Base-by-base conservation (phyloP, 176 grass and related monocot species). In the Oryza australiensis region DNA sequence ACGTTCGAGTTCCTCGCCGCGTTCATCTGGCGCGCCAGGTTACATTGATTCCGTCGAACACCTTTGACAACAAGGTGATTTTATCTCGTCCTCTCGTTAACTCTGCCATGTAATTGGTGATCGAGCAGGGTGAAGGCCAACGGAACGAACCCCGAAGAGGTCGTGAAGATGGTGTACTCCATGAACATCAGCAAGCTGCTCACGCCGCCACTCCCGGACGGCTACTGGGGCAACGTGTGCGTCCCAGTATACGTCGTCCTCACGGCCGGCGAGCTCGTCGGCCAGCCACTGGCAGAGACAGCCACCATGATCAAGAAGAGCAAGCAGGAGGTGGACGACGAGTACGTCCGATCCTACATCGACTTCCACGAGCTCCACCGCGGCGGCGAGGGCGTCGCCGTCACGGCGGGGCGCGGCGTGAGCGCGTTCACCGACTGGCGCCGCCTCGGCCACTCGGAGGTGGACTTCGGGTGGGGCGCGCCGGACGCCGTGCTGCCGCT, bases 221-320 rank as follows among this genome's bases (percentile, higher is more conserved):
- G 87, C 0, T 89, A 94, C 73, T 97, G 92, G 94, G 94, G 92
- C 80, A 97, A 97, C 77, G 80, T 90, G 75, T 97, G 94, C 74
- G 86, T 94, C 16, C 94, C 94, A 2, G 92, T 94, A 20, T 97
- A 92, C 74, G 80, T 92, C 48, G 1, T 43, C 2, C 73, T 97
- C 26, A 24, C 63, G 5, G 85, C 66, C 32, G 15, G 75, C 27
- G 89, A 94, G 27, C 80, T 97, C 66, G 26, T 72, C 22, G 33
- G 65, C 4, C 92, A 70, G 34, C 83, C 88, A 1, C 73, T 94
- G 2, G 80, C 82, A 40, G 37, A 82, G 27, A 94, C 90, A 9
- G 83, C 83, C 2, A 51, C 62, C 0, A 65, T 84, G 55, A 80
- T 97, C 70, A 89, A 65, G 82, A 79, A 68, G 59, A 94, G 90